Percentiles rank a stretch among this genome's conserved stretches.
Evolutionary conservation across 495 filamentous ascomycete genomes (phyloP).

Genomic region (Talaromyces wortmannii): DNA sequence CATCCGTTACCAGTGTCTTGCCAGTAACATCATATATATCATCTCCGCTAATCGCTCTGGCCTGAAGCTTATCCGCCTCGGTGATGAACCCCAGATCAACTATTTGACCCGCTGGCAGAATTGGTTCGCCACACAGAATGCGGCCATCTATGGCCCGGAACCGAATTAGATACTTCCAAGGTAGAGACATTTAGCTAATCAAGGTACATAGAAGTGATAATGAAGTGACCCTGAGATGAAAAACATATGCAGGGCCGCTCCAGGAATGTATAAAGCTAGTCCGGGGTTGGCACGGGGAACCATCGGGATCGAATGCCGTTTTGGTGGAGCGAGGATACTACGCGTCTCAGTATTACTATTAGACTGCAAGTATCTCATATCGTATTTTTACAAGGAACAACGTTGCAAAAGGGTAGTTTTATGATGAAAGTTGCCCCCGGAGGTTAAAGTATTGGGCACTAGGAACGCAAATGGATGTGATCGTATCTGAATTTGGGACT

Average conservation of each 20-base stretch:
- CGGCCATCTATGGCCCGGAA: constrained; percentile 38
- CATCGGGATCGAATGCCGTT: no score
- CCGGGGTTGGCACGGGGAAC: no score
- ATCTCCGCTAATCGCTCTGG: constrained; percentile 25
- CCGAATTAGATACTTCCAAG: constrained; percentile 43
- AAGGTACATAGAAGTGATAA: no score
- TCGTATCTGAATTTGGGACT: constrained; percentile 26
- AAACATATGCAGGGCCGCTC: no score
- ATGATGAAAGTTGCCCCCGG: constrained; percentile 66
- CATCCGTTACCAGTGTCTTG: constrained; percentile 21
- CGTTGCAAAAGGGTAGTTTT: constrained; percentile 59
- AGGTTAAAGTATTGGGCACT: constrained; percentile 20
- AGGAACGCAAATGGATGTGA: constrained; percentile 31
- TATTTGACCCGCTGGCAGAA: constrained; percentile 23
- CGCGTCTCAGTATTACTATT: constrained; percentile 62
- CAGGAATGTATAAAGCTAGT: no score
- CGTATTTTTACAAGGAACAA: constrained; percentile 16
- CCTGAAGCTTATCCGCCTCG: constrained; percentile 26
- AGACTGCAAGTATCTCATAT: constrained; percentile 1
- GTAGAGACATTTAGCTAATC: neutral
- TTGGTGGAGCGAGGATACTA: no score
- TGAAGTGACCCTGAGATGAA: no score
- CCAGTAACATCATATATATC: constrained; percentile 34
- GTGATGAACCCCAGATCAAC: constrained; percentile 34
- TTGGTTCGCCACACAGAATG: constrained; percentile 40